Percentiles rank a stretch among this genome's conserved stretches.
These are phyloP conservation scores for Amphicarpaea edgeworthii DNA, from an alignment of 306 rosid genomes.

Conservation along the genomic window DNA sequence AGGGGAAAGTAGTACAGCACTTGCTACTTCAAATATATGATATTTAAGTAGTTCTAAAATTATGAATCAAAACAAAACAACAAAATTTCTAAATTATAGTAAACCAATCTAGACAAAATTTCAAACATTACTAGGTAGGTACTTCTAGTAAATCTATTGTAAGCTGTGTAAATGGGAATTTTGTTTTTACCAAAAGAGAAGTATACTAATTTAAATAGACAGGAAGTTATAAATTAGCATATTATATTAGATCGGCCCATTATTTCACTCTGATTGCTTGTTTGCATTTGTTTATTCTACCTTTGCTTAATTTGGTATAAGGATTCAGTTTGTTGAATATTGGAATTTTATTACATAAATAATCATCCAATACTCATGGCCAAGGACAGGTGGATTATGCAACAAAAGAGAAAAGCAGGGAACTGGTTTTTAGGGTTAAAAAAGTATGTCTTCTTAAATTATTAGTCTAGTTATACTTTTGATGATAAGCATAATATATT, in stretches of 20 bases:
- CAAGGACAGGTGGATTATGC: not conserved
- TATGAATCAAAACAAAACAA: not conserved
- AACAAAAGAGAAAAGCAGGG: not conserved
- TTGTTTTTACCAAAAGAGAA: constrained; percentile 23
- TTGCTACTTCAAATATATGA: constrained; percentile 8
- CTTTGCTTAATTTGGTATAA: not conserved
- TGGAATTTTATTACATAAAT: not conserved
- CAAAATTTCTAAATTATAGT: not conserved
- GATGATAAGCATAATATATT: not conserved
- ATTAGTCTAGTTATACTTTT: not conserved
- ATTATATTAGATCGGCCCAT: not conserved
- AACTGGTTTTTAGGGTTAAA: not conserved
- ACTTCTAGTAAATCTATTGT: constrained; percentile 26
- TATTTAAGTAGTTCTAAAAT: constrained; percentile 2
- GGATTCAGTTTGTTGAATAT: not conserved
- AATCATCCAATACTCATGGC: not conserved
- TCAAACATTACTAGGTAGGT: not conserved
- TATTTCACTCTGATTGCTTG: constrained; percentile 3
- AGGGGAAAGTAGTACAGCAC: not conserved
- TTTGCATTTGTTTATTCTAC: not conserved
- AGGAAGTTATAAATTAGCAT: constrained; percentile 31
- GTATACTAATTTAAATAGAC: not conserved
- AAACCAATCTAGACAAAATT: constrained; percentile 4
- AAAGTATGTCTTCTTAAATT: not conserved
- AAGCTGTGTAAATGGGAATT: constrained; percentile 40